These are phyloP conservation scores for Colletotrichum sp. DNA, from an alignment of 2,329 filamentous ascomycete genomes.

Conservation along the genomic window DNA sequence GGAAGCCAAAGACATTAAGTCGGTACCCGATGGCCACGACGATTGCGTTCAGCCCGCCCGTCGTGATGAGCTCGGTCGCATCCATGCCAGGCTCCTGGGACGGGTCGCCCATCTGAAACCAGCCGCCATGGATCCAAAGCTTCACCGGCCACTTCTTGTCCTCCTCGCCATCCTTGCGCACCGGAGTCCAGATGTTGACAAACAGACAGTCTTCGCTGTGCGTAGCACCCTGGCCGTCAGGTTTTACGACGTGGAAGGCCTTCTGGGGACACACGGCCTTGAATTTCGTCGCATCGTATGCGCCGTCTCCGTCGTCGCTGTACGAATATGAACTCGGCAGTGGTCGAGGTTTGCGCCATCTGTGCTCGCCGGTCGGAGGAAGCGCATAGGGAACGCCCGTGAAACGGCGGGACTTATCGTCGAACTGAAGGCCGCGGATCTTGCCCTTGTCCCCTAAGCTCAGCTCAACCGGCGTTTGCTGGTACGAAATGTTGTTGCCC, in stretches of 20 bases:
- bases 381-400: conserved; percentile 43
- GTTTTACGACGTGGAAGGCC: conserved; percentile 30
- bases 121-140: conserved; percentile 51
- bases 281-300: conserved; percentile 41
- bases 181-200: conserved; percentile 54
- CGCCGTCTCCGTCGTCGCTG: conserved; percentile 24
- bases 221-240: conserved; percentile 26
- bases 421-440: conserved; percentile 38
- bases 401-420: conserved; percentile 38
- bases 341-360: conserved; percentile 42
- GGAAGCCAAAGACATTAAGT: conserved; percentile 54
- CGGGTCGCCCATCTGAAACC: conserved; percentile 51
- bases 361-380: conserved; percentile 37
- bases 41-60: conserved; percentile 39
- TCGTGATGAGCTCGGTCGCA: conserved; percentile 46
- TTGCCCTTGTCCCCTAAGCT: conserved; percentile 30
- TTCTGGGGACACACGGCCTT: conserved; percentile 44
- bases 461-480: conserved; percentile 26
- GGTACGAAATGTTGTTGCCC: conserved; percentile 32
- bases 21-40: conserved; percentile 52
- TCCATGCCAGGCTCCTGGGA: conserved; percentile 46
- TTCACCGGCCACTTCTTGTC: conserved; percentile 39
- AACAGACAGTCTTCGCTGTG: conserved; percentile 54
- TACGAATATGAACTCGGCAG: conserved; percentile 33
- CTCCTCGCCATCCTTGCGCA: conserved; percentile 25